Base-by-base conservation (phyloP, 768 basidiomycete genomes). In the Terana coerulea region DNA sequence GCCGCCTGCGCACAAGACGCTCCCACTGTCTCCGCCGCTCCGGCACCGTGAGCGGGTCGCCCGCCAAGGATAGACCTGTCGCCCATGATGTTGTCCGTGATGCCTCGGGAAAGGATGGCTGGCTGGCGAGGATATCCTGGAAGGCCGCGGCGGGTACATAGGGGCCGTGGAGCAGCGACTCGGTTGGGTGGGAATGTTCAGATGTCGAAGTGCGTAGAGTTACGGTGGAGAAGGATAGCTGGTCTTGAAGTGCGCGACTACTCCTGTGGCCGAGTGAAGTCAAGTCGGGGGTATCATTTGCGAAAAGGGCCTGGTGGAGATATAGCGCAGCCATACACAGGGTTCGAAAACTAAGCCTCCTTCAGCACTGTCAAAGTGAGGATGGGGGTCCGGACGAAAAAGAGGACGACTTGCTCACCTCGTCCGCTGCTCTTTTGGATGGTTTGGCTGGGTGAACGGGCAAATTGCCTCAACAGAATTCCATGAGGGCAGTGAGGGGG, bases 271-370 rank as follows among this genome's bases (percentile, higher is more conserved):
- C 48, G 49, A 49, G 39, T 25, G 55, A 40, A 15, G 64, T 53
- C 1, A 57, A 58, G 4, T 58, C 45, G 6, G 59, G 56, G 8
- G 56, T 56, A 31, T 65, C 62, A 17, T 52, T 41, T 41, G 71
- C 55, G 64, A 77, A 77, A 49, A 80, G 60, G 28, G 76, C 70
- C 59, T 80, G 76, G 65, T 84, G 82, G 45, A 83, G 73, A 63
- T 77, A 75, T 46, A 83, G 64, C 46, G 79, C 80, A 49, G 81
- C 76, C 84, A 86, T 86, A 50, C 60, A 52, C 45, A 19, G 34
- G 17, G 17, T 39, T 39, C 14, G 3, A n/a, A n/a, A n/a, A n/a
- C n/a, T n/a, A n/a, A n/a, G n/a, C n/a, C n/a, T n/a, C n/a, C n/a
- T n/a, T n/a, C n/a, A n/a, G n/a, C n/a, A n/a, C 21, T 19, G 39